Percentiles rank a stretch among this genome's conserved stretches.
phyloP scores from a whole-genome alignment of 768 basidiomycete genomes.

The Lanmaoa rubissima region DNA sequence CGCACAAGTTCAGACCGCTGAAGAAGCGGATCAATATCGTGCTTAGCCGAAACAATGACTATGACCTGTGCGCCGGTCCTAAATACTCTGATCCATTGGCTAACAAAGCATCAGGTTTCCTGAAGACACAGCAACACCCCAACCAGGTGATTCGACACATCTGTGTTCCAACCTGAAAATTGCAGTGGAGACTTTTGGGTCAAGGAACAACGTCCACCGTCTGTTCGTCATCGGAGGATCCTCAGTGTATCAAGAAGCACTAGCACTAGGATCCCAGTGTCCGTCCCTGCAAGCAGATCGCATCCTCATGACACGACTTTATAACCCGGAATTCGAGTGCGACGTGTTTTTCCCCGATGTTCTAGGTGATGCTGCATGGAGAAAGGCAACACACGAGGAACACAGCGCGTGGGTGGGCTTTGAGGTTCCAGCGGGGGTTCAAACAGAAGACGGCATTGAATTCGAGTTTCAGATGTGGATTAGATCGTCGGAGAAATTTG shows the following conservation, averaged over 20 bases:
- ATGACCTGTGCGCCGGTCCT: conserved; percentile 53
- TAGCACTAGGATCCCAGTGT: conserved; percentile 35
- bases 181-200: conserved; percentile 17
- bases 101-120: conserved; percentile 18
- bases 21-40: conserved; percentile 75
- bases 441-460: conserved; percentile 77
- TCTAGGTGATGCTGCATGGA: conserved; percentile 50
- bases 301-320: conserved; percentile 82
- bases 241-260: conserved; percentile 70
- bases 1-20: conserved; percentile 78
- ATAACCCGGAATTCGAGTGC: conserved; percentile 76
- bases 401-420: conserved; percentile 78
- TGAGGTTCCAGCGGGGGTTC: conserved; percentile 69
- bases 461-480: conserved; percentile 99
- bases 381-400: conserved; percentile 54
- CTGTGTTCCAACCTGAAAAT: conserved; percentile 23
- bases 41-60: conserved; percentile 58
- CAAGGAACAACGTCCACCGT: conserved; percentile 42
- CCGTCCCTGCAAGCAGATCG: conserved; percentile 60
- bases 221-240: conserved; percentile 93
- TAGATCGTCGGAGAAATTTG: conserved; percentile 31
- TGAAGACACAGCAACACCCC: background rate
- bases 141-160: conserved; percentile 27
- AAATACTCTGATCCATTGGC: background rate
- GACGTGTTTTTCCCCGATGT: conserved; percentile 88